A percentile compares a stretch with the other conserved stretches of the same genome.
These are phyloP conservation scores for Talaromyces amestolkiae DNA, from an alignment of 2,329 filamentous ascomycete species.

Conservation along the genomic window DNA sequence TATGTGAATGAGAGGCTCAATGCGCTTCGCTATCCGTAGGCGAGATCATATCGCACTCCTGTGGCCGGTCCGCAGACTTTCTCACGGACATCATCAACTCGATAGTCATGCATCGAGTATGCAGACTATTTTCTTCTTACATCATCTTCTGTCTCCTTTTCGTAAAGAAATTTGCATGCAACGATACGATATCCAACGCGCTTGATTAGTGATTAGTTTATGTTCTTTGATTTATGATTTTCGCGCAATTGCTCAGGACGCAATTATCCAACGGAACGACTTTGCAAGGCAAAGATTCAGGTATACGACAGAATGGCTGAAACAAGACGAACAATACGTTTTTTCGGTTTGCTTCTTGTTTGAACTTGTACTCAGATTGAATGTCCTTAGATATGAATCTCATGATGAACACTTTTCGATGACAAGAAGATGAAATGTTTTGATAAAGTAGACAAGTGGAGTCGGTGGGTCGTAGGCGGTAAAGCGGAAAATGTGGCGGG, in stretches of 20 bases:
- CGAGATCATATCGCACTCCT: neutral
- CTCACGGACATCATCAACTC: neutral
- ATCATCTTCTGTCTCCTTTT: neutral
- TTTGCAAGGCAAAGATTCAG: neutral
- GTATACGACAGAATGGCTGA: neutral
- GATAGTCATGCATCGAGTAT: neutral
- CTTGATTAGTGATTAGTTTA: neutral
- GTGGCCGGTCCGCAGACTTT: neutral
- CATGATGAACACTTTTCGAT: neutral
- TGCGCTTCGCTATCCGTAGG: neutral
- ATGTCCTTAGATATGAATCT: neutral
- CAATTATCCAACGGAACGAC: neutral
- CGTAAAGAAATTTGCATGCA: neutral
- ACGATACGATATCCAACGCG: neutral
- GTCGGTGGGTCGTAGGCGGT: constrained; percentile 9
- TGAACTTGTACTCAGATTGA: neutral
- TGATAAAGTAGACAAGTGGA: neutral
- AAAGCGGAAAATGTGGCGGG: constrained; percentile 19
- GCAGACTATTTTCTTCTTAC: neutral
- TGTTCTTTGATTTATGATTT: constrained; percentile 5
- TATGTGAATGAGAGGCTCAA: constrained; percentile 19
- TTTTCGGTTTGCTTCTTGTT: neutral
- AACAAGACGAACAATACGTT: neutral
- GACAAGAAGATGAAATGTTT: neutral
- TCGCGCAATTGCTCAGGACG: neutral